A percentile compares a stretch with the other conserved stretches of the same genome.
Conservation (phyloP, 2,329 filamentous ascomycete genomes). For the Botrytis deweyae region DNA sequence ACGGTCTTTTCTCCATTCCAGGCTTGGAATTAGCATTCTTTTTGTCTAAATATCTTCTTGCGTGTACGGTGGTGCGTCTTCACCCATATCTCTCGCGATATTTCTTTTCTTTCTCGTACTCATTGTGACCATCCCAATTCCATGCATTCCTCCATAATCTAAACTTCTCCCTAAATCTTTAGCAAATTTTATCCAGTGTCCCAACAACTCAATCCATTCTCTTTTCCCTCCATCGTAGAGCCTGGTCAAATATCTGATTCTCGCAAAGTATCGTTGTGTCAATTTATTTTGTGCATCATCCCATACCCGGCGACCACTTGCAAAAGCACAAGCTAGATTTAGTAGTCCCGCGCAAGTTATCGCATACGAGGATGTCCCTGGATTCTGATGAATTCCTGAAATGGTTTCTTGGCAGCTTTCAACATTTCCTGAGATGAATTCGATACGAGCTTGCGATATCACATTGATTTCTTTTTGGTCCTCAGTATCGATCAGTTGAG, state of each 20-base stretch:
- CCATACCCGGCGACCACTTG: neutral
- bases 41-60: neutral
- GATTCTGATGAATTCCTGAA: neutral
- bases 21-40: neutral
- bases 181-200: neutral
- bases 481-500: neutral
- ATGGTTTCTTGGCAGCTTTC: neutral
- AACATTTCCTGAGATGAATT: neutral
- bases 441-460: neutral
- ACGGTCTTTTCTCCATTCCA: neutral
- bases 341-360: neutral
- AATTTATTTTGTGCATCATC: neutral
- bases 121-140: neutral
- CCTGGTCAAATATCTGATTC: neutral
- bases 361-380: neutral
- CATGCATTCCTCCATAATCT: neutral
- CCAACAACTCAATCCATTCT: neutral
- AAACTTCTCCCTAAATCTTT: neutral
- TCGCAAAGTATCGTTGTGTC: neutral
- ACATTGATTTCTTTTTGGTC: neutral
- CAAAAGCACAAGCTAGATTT: neutral
- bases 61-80: neutral
- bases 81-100: neutral
- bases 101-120: neutral
- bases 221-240: slow-evolving; percentile 1